Evolutionary conservation across 768 basidiomycete genomes (phyloP), one percentile per base, ranked within the genome.

Genomic region (Rhodotorula graminis): DNA sequence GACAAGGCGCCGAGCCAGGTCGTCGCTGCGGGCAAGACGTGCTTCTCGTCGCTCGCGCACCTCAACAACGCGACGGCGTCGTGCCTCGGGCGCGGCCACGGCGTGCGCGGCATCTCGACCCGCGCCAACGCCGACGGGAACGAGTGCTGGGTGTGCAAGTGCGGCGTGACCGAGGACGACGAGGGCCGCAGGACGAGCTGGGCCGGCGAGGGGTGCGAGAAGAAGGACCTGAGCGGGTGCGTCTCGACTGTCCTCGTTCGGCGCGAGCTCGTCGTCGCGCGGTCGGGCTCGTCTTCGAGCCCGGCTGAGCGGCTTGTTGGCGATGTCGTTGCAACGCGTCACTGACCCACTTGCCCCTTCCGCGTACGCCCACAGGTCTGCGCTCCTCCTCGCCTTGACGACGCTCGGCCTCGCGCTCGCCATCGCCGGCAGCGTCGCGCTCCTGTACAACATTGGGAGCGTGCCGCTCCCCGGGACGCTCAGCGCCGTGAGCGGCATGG

Each of bases 101-200:
- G 55, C n/a, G 70, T 77, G 9, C 21, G 33, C n/a, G 76, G 76
- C 4, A 18, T 77, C n/a, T 50, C 50, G 15, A 65, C 70, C 27
- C 40, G 15, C 3, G 6, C 7, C 21, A 18, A 15, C 10, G 31
- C 29, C 18, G 60, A 47, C 0, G 50, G 21, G 6, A 12, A 6
- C 2, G 75, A 71, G 46, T 77, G 76, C 66, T 77, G 76, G 76
- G 76, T 77, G 18, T 77, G 76, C 50, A 46, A 47, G 50, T 77
- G 76, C 44, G 33, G 37, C 2, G 29, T 12, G 47, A 76, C 75
- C 55, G 29, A 27, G 8, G 75, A 76, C 21, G 58, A 58, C 11
- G 63, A 61, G 27, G 72, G 67, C 40, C 61, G 55, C 64, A 70
- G 52, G 66, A 69, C 56, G 63, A 49, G 53, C 23, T 77, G 73